Evolutionary conservation across 495 filamentous ascomycete genomes (phyloP).

Genomic region (Neurospora tetraspora): DNA sequence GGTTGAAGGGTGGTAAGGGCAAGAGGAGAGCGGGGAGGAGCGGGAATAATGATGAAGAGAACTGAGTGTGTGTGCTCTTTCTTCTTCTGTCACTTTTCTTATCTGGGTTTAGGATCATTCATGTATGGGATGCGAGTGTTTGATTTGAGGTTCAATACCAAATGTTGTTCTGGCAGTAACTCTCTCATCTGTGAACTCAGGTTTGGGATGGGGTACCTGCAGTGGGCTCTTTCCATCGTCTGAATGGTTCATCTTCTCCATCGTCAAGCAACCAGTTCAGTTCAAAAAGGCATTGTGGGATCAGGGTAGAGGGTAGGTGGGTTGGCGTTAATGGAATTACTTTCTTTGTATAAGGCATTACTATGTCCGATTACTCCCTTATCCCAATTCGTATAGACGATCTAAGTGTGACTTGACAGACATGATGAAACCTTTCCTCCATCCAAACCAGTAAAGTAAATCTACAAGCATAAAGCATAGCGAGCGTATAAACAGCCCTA

Average conservation of each 20-base stretch:
- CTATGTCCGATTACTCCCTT: background rate
- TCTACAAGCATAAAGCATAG: background rate
- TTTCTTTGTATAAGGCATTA: background rate
- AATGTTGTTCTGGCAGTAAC: background rate
- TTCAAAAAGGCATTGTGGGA: background rate
- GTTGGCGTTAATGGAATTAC: background rate
- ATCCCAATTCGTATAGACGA: background rate
- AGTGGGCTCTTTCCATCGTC: background rate
- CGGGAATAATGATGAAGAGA: conserved; percentile 11
- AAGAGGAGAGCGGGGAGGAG: conserved; percentile 26
- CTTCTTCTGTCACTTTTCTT: background rate
- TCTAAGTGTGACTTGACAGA: background rate
- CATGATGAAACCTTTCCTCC: background rate
- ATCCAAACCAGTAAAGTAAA: background rate
- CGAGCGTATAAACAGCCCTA: background rate
- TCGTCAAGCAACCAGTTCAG: background rate
- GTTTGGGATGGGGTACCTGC: background rate
- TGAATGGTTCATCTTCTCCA: background rate
- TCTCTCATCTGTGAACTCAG: background rate
- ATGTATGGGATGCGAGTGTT: background rate
- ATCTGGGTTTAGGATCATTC: background rate
- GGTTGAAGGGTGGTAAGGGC: conserved; percentile 34
- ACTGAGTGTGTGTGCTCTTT: conserved; percentile 3
- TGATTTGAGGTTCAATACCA: background rate
- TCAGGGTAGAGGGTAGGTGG: background rate